Evolutionary conservation across 768 basidiomycete species (phyloP), one percentile per base, ranked within the genome.

Genomic region (Kwoniella mangroviensis): DNA sequence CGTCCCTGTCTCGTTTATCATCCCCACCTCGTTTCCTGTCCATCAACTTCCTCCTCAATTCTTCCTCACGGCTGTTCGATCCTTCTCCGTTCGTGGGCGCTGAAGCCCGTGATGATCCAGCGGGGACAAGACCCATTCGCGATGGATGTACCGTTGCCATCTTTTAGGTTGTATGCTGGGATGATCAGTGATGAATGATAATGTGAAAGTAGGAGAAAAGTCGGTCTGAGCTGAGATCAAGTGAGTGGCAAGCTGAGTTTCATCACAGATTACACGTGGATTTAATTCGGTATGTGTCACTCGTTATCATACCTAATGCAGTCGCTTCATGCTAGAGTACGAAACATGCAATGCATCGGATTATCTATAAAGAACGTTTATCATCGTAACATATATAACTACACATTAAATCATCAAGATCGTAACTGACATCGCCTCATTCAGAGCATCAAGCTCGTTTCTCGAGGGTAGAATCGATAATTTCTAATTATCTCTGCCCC

Each of bases 111-210:
- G 73, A 66, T 19, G 34, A 40, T 28, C 43, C 64, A 22, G 51
- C 51, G 42, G 78, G 80, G n/a, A 81, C 77, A 4, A 81, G 61
- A 21, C 77, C 73, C 43, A 81, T 24, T 26, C 80, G 67, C 6
- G 80, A 81, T n/a, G 80, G 80, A 63, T 81, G 80, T 13, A 81
- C 74, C 1, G 79, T 73, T 4, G 79, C 77, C 79, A 80, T 80
- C 34, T 17, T 61, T 10, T 13, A 17, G 26, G 53, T 34, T 7
- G 6, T 34, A 34, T 34, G 34, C 9, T 34, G 34, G 34, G 6
- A 34, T 34, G 34, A 34, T 34, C 6, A 6, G 4, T 34, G 34
- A 34, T 54, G 53, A 21, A 54, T 19, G 53, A 58, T 26, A 24
- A 58, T 22, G 19, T 26, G 57, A 42, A 26, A 42, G 58, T 26